Conservation (phyloP, 2,329 filamentous ascomycete genomes). For the Ophiostoma fasciatum region DNA sequence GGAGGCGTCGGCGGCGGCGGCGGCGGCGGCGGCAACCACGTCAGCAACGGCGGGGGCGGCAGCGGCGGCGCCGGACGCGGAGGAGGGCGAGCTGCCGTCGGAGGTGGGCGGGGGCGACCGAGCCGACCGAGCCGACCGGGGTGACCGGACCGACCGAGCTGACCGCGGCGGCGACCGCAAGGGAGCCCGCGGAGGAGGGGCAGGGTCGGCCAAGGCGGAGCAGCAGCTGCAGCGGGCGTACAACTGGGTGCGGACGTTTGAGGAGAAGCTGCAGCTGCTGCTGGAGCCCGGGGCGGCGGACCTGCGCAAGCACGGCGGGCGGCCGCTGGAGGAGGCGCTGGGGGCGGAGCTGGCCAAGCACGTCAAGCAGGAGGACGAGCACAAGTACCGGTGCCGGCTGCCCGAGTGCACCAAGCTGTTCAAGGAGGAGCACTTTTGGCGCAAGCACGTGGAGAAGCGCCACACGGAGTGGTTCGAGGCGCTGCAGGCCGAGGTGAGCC, state of each 20-base stretch:
- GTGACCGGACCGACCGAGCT: no score
- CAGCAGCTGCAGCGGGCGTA: slow-evolving; percentile 88
- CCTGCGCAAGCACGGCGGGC: slow-evolving; percentile 80
- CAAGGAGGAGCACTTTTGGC: slow-evolving; percentile 95
- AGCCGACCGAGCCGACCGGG: no score
- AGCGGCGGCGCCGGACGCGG: slow-evolving; percentile 29
- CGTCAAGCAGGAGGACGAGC: slow-evolving; percentile 94
- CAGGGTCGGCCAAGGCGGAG: slow-evolving; percentile 62
- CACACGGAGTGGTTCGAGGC: slow-evolving; percentile 76
- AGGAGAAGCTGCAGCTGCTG: slow-evolving; percentile 89
- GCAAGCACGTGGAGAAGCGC: slow-evolving; percentile 93
- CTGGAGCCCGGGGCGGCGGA: slow-evolving; percentile 81
- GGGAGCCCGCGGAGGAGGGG: slow-evolving; percentile 51
- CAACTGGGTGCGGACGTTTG: slow-evolving; percentile 98
- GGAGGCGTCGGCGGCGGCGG: no score
- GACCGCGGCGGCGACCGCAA: slow-evolving; percentile 27
- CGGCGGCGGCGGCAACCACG: no score
- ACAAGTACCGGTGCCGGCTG: slow-evolving; percentile 92
- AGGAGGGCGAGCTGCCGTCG: slow-evolving; percentile 48
- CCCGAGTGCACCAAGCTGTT: slow-evolving; percentile 94
- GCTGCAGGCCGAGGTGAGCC: slow-evolving; percentile 66
- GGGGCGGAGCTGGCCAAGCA: slow-evolving; percentile 75
- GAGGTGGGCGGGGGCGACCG: slow-evolving; percentile 41
- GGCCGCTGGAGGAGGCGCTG: slow-evolving; percentile 69
- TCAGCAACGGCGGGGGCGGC: slow-evolving; percentile 32